Evolutionary conservation across 805 yeast genomes (phyloP).

Genomic region (Grigorovia humatica): DNA sequence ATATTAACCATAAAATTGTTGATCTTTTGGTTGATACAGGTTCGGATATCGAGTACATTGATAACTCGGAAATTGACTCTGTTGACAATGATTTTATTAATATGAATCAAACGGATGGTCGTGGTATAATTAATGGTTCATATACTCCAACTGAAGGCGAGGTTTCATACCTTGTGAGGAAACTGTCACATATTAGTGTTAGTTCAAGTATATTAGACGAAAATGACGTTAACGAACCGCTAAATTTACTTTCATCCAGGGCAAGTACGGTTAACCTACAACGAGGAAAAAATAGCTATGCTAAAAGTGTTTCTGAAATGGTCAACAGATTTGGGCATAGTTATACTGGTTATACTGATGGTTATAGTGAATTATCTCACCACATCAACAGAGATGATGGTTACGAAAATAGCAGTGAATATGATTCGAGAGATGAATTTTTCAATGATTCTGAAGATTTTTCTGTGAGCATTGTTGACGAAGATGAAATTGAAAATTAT

Average conservation of each 20-base stretch:
- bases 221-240: slow-evolving; percentile 12
- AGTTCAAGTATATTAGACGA: slow-evolving; percentile 19
- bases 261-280: background rate
- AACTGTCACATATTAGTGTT: slow-evolving; percentile 19
- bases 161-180: slow-evolving; percentile 9
- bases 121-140: slow-evolving; percentile 23
- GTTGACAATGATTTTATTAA: slow-evolving; percentile 10
- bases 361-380: background rate
- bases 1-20: slow-evolving; percentile 18
- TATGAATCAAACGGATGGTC: slow-evolving; percentile 5
- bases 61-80: slow-evolving; percentile 23
- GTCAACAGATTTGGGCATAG: background rate
- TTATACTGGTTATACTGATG: background rate
- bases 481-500: background rate
- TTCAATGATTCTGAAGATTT: background rate
- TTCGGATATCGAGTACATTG: slow-evolving; percentile 12
- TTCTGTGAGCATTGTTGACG: background rate
- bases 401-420: slow-evolving; percentile 21
- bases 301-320: background rate
- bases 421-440: slow-evolving; percentile 11
- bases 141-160: slow-evolving; percentile 15
- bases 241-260: background rate
- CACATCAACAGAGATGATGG: slow-evolving; percentile 12
- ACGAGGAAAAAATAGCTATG: slow-evolving; percentile 28
- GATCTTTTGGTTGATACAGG: slow-evolving; percentile 22